Evolutionary conservation across 352 stramenopile species (phyloP), one percentile per base, ranked within the genome.

Genomic region (Pythium myriotylum): DNA sequence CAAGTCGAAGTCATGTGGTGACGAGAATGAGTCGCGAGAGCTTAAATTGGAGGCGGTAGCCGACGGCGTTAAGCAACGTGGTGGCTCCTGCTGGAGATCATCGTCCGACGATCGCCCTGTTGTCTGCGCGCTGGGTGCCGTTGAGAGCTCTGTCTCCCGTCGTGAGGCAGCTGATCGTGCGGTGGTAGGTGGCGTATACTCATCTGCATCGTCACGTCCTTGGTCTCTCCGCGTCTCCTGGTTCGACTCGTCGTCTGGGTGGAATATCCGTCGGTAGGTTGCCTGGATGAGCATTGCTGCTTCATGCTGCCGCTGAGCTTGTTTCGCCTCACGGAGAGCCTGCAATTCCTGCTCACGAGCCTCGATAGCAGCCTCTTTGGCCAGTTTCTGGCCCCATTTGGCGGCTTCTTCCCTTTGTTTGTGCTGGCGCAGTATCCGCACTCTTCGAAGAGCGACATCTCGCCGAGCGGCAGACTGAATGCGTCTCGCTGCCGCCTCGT

Each of bases 381-480:
- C 29, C 29, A 35, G 29, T 10, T 35, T 35, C 29, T 59, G 14
- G 22, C 24, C 4, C 20, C 2, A 24, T 50, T 42, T 10, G 27
- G 39, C 39, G 8, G 46, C 56, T 33, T 27, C 32, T 13, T 64
- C 37, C 19, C 24, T 16, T 35, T 57, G 19, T 20, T 45, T 51
- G 33, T 42, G 20, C 6, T 52, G 24, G 2, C 46, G 52, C 46
- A 63, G 8, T n/a, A 17, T 13, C 16, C 27, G 32, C 19, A 66
- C n/a, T n/a, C 45, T 39, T 3, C 56, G 49, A 19, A 16, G 35
- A 0, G 55, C 62, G 1, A 19, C 48, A 17, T 59, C 17, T 4
- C 48, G 50, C n/a, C 61, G 59, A 13, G 35, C 33, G 4, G 40
- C 16, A 6, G 46, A 56, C 26, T 74, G 67, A 2, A 74, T 60